A percentile compares a stretch with the other conserved stretches of the same genome.
phyloP scores from a whole-genome alignment of 2,329 filamentous ascomycete genomes.

The Colletotrichum phormii region DNA sequence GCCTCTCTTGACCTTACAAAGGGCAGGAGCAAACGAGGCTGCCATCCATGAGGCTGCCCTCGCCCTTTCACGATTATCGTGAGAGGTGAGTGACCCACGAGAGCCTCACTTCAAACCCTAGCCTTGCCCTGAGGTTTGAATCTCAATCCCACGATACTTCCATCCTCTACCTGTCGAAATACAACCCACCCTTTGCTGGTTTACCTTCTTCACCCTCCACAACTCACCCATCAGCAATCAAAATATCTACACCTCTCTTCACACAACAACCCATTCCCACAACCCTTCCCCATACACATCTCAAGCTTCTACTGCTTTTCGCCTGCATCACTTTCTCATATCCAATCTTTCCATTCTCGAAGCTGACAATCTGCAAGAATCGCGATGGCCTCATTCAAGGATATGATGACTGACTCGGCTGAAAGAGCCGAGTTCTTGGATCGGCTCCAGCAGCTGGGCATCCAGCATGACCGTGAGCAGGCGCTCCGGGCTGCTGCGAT shows the following conservation, averaged over 20 bases:
- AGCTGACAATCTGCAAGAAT: not conserved
- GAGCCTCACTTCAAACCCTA: constrained; percentile 1
- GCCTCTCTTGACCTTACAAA: too few relatives aligned
- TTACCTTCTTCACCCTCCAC: not conserved
- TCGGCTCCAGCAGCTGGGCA: constrained; percentile 20
- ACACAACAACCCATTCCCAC: not conserved
- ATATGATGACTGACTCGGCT: not conserved
- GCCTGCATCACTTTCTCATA: not conserved
- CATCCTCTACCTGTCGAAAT: not conserved
- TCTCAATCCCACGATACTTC: constrained; percentile 1
- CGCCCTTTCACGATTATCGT: too few relatives aligned
- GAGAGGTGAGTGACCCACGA: not conserved
- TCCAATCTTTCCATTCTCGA: not conserved
- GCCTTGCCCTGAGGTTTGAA: constrained; percentile 3
- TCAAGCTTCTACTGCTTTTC: not conserved
- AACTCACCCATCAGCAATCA: not conserved
- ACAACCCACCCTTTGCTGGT: not conserved
- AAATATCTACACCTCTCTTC: constrained; percentile 1
- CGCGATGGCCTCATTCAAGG: not conserved
- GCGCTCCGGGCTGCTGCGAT: constrained; percentile 9
- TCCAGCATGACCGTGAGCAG: constrained; percentile 27
- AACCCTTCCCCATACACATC: not conserved
- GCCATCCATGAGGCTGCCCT: too few relatives aligned
- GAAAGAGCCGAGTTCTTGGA: constrained; percentile 21
- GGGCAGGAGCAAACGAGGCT: too few relatives aligned